These are phyloP conservation scores for Macroventuria anomochaeta DNA, from an alignment of 2,329 filamentous ascomycete species.

Conservation along the genomic window DNA sequence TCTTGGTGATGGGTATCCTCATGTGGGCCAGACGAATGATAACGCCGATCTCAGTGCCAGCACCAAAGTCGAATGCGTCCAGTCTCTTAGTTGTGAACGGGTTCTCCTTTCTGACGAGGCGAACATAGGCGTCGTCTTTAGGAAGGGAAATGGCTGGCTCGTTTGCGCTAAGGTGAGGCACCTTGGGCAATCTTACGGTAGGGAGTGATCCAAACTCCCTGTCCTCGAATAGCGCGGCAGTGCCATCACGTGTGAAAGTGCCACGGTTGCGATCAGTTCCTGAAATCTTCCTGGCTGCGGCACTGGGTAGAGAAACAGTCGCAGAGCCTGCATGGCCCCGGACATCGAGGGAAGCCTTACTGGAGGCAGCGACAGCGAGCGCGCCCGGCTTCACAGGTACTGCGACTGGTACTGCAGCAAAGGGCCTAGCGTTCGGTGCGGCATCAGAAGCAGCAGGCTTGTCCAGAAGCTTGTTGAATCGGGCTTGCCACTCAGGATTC, in stretches of 20 bases:
- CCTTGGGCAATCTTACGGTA: slow-evolving; percentile 42
- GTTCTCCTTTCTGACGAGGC: slow-evolving; percentile 37
- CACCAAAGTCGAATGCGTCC: slow-evolving; percentile 34
- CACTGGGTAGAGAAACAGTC: slow-evolving; percentile 72
- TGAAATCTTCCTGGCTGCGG: slow-evolving; percentile 28
- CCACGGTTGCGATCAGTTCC: slow-evolving; percentile 43
- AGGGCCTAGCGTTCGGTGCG: slow-evolving; percentile 16
- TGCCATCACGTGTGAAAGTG: slow-evolving; percentile 49
- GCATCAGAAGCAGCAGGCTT: slow-evolving; percentile 58
- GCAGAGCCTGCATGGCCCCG: slow-evolving; percentile 58
- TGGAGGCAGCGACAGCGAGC: slow-evolving; percentile 70
- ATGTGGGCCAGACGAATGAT: slow-evolving; percentile 36
- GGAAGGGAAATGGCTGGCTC: slow-evolving; percentile 34
- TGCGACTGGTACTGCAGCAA: slow-evolving; percentile 39
- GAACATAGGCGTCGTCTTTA: slow-evolving; percentile 26
- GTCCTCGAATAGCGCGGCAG: slow-evolving; percentile 54
- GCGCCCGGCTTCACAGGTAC: slow-evolving; percentile 50
- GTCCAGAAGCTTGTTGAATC: slow-evolving; percentile 78
- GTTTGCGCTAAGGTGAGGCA: slow-evolving; percentile 43
- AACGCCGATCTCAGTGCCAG: slow-evolving; percentile 37
- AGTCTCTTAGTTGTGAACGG: slow-evolving; percentile 37
- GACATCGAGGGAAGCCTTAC: slow-evolving; percentile 65
- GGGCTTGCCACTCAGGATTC: slow-evolving; percentile 74
- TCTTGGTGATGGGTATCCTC: slow-evolving; percentile 36
- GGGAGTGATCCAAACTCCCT: slow-evolving; percentile 57